Evolutionary conservation across 768 basidiomycete genomes (phyloP).

Genomic region (Epithele typhae): DNA sequence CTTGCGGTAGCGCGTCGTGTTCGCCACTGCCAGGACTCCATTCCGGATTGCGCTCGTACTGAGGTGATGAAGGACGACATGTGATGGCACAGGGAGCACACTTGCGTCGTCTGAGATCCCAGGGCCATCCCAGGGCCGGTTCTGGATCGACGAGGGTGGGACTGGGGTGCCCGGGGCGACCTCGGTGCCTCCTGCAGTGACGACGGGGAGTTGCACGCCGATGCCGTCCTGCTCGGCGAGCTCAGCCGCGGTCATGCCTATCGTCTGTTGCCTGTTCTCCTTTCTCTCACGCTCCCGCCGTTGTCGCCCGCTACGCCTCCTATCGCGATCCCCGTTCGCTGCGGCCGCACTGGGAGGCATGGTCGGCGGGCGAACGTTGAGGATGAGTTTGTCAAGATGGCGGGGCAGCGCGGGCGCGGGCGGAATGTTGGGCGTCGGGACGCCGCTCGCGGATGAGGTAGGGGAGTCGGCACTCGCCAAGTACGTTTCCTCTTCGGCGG

Average conservation of each 20-base stretch:
- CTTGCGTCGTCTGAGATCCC: slow-evolving; percentile 81
- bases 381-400: slow-evolving; percentile 90
- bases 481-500: slow-evolving; percentile 79
- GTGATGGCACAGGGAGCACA: slow-evolving; percentile 88
- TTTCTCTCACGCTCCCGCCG: slow-evolving; percentile 11
- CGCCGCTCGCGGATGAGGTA: slow-evolving; percentile 25
- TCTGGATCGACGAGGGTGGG: slow-evolving; percentile 3
- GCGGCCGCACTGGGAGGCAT: slow-evolving; percentile 17
- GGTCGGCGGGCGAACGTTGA: slow-evolving; percentile 52
- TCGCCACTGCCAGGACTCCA: slow-evolving; percentile 88
- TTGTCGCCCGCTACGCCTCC: slow-evolving; percentile 9
- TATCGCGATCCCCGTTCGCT: slow-evolving; percentile 14
- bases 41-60: slow-evolving; percentile 94
- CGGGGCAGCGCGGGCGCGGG: slow-evolving; percentile 85
- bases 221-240: slow-evolving; percentile 1
- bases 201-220: slow-evolving; percentile 24
- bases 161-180: slow-evolving; percentile 22
- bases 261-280: slow-evolving; percentile 17
- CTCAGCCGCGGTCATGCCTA: slow-evolving; percentile 22
- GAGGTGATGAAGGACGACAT: slow-evolving; percentile 91
- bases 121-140: slow-evolving; percentile 11
- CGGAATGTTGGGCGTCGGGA: slow-evolving; percentile 75
- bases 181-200: slow-evolving; percentile 29
- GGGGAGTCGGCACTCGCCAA: slow-evolving; percentile 38
- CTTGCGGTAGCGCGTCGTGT: slow-evolving; percentile 85